Base-by-base conservation (phyloP, 495 filamentous ascomycete genomes). In the Hyaloscypha hepaticicola region DNA sequence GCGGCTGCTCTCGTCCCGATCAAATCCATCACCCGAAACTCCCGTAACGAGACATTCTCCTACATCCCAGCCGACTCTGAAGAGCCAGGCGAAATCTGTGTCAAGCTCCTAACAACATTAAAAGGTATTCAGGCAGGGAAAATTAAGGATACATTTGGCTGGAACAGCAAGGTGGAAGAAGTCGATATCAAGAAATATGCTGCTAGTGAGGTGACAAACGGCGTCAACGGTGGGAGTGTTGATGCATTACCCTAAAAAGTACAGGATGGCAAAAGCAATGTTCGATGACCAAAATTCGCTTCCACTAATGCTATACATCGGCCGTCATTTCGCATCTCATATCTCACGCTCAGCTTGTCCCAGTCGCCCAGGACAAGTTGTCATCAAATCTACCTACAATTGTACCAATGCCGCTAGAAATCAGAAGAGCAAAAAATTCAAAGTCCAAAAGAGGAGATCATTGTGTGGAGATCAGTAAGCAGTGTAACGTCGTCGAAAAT, bases 1-100 rank as follows among this genome's bases (percentile, higher is more conserved):
- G 95, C 95, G 5, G 95, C 94, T 0, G 90, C 92, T 1, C 78
- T 99, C 50, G 92, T 97, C 11, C 95, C 95, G 1, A 91, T 99
- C 72, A 87, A 87, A 58, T 93, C 88, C 56, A 96, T 99, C 67
- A 91, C 89, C 1, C 87, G 89, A 72, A 83, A 81, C 66, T 74
- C 74, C 59, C 56, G 67, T 28, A 73, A 77, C 56, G 88, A 93
- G 65, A 89, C 83, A 26, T 85, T 94, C 66, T 77, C 74, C 0
- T 93, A 88, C 67, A 80, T 85, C n/a, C 74, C 79, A 26, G 85
- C 85, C 0, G 76, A 75, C 7, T 75, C 79, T n/a, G 85, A 87
- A 52, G 85, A 94, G 56, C 82, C 86, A 1, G 93, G 93, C 1
- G 84, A 87, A 62, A 79, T 88, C 8, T 91, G 85, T 65, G 63